Evolutionary conservation across 2,329 filamentous ascomycete genomes (phyloP).

Genomic region (Setomelanomma holmii): DNA sequence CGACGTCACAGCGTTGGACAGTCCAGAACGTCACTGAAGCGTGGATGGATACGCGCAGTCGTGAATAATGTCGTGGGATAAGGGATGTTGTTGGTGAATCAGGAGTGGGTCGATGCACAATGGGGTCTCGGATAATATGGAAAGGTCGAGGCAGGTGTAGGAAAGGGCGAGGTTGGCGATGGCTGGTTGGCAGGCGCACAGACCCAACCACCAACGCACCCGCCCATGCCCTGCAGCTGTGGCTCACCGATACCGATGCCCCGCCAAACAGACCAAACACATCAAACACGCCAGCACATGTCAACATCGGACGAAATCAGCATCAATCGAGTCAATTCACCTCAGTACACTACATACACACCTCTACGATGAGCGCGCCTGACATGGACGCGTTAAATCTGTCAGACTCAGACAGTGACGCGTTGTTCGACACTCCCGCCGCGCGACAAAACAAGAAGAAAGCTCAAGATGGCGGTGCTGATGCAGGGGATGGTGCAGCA

Average conservation of each 20-base stretch:
- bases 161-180: constrained; percentile 34
- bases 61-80: constrained; percentile 10
- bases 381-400: constrained; percentile 60
- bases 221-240: background rate
- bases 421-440: constrained; percentile 65
- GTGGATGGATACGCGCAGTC: constrained; percentile 10
- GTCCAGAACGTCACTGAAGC: constrained; percentile 9
- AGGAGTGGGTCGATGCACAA: constrained; percentile 22
- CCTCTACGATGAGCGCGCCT: constrained; percentile 45
- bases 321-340: background rate
- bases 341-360: background rate
- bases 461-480: constrained; percentile 38
- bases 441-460: constrained; percentile 46
- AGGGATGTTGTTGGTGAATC: constrained; percentile 22
- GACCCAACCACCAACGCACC: background rate
- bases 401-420: constrained; percentile 63
- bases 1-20: constrained; percentile 8
- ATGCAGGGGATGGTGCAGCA: constrained; percentile 51
- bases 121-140: constrained; percentile 21
- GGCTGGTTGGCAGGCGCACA: constrained; percentile 23
- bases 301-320: background rate
- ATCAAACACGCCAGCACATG: constrained; percentile 31
- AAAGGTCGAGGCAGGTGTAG: constrained; percentile 14
- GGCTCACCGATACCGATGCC: constrained; percentile 9
- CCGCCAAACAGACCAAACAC: constrained; percentile 22